A percentile compares a stretch with the other conserved stretches of the same genome.
Evolutionary conservation across 805 yeast genomes (phyloP).

Genomic region (Ogataea allantospora): DNA sequence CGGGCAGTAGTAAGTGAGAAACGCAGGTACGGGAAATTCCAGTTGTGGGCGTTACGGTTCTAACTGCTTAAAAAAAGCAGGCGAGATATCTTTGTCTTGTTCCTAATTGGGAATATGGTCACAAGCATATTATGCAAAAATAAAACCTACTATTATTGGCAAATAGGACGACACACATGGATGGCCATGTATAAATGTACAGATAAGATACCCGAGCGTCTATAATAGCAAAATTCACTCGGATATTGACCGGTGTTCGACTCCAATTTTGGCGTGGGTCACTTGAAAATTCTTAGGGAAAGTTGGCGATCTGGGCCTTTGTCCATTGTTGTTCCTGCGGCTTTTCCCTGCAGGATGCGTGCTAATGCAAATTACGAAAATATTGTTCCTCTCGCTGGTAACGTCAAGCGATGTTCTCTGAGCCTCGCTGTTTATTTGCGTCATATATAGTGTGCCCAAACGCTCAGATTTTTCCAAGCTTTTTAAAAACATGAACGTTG

Average conservation of each 20-base stretch:
- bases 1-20: not conserved
- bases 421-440: not conserved
- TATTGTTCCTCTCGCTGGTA: constrained; percentile 2
- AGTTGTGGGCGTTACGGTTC: not conserved
- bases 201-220: too few species aligned
- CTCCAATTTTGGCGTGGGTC: too few species aligned
- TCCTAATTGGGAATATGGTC: not conserved
- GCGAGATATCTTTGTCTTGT: too few species aligned
- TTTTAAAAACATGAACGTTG: constrained; percentile 7
- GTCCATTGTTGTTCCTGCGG: not conserved
- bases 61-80: not conserved
- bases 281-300: not conserved
- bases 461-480: not conserved
- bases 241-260: too few species aligned
- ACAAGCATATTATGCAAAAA: too few species aligned
- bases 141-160: too few species aligned
- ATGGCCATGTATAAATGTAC: too few species aligned
- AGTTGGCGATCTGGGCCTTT: constrained; percentile 2
- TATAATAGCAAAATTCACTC: too few species aligned
- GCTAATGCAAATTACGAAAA: constrained; percentile 3
- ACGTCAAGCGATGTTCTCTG: constrained; percentile 1
- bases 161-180: too few species aligned
- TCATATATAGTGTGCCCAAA: not conserved
- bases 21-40: constrained; percentile 10
- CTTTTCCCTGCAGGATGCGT: constrained; percentile 3